Evolutionary conservation across 2,329 filamentous ascomycete species (phyloP), one percentile per base, ranked within the genome.

Genomic region (Colletotrichum melonis): DNA sequence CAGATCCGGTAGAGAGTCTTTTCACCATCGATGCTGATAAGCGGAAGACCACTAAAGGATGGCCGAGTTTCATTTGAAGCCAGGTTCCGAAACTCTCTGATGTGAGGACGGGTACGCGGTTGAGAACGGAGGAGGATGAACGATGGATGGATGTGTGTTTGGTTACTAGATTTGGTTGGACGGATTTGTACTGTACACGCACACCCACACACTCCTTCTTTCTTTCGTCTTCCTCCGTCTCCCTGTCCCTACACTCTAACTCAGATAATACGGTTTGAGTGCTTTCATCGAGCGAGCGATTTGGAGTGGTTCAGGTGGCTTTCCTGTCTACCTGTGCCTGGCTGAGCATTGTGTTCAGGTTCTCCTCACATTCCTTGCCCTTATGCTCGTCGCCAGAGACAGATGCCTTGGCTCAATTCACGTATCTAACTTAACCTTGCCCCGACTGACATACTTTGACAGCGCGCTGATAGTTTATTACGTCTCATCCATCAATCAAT

Each of bases 11-110:
- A 16, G 22, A 32, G n/a, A 28, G 24, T 49, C 19, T 28, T 42
- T 19, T 32, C 9, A 32, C 16, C 19, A 8, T 30, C n/a, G 5
- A 42, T 35, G 7, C 11, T 49, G 52, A 38, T 52, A 24, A 14
- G 26, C 12, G 22, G 32, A 32, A 28, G 59, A 38, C 30, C 66
- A 59, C 19, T 19, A 63, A 55, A 49, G 22, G 62, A 67, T 57
- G 58, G 64, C 38, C 35, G 46, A 58, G 68, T 74, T 74, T 72
- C 71, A 67, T 63, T 74, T 74, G 19, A n/a, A 63, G 60, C 56
- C 62, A 72, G 56, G 54, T 65, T 67, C 62, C 68, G 68, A 74
- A 74, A 72, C 68, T 67, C 62, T 72, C 67, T 65, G 30, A 38
- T 22, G 32, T 19, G 24, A 26, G n/a, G 46, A n/a, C 32, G 19